Evolutionary conservation across 2,329 filamentous ascomycete species (phyloP).

Genomic region (Neopestalotiopsis clavispora): DNA sequence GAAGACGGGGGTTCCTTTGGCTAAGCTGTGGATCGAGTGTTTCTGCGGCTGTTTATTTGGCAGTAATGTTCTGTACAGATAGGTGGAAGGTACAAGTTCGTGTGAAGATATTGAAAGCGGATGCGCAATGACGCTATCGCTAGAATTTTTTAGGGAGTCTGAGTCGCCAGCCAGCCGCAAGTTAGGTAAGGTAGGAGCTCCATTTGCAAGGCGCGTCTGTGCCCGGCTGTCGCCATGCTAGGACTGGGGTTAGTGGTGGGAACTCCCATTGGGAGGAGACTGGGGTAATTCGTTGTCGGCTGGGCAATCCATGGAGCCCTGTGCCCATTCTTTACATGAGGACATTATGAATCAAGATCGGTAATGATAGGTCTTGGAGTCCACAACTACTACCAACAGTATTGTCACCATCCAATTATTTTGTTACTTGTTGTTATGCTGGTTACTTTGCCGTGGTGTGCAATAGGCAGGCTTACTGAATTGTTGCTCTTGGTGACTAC

Average conservation of each 20-base stretch:
- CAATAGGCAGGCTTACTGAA: neutral
- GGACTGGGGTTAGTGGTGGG: neutral
- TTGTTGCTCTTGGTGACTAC: neutral
- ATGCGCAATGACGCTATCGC: constrained; percentile 16
- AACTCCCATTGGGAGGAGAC: neutral
- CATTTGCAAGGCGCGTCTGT: constrained; percentile 3
- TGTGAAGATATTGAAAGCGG: neutral
- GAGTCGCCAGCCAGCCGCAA: neutral
- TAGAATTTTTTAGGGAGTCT: constrained; percentile 13
- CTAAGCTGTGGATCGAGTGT: neutral
- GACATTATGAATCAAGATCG: constrained; percentile 1
- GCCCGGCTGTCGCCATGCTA: neutral
- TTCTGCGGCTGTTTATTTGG: neutral
- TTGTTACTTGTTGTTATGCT: no score
- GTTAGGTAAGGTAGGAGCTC: neutral
- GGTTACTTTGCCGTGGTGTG: no score
- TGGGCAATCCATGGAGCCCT: neutral
- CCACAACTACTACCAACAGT: no score
- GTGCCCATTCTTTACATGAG: neutral
- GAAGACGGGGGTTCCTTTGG: neutral
- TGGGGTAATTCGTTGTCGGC: neutral
- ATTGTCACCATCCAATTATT: no score
- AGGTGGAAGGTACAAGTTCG: neutral
- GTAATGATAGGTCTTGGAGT: neutral
- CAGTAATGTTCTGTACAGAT: neutral